Evolutionary conservation across 2,329 filamentous ascomycete genomes (phyloP).

Genomic region (Sclerotinia minor): DNA sequence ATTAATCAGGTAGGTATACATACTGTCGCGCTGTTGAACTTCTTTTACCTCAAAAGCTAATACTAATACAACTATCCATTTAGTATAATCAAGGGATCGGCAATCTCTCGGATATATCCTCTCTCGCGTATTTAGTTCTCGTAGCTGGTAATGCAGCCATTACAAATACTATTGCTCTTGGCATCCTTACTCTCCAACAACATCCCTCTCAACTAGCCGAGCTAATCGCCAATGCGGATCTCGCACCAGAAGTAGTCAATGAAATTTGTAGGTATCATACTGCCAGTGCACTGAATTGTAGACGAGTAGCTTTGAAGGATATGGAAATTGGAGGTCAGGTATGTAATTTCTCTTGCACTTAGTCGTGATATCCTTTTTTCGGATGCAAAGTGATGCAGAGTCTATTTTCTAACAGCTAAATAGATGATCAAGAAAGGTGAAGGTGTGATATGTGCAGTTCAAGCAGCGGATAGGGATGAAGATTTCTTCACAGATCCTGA

Average conservation of each 20-base stretch:
- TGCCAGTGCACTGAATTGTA: slow-evolving; percentile 49
- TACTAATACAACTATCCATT: slow-evolving; percentile 43
- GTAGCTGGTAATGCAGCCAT: slow-evolving; percentile 55
- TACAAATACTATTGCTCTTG: slow-evolving; percentile 53
- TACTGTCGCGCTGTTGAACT: slow-evolving; percentile 44
- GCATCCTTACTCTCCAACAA: slow-evolving; percentile 48
- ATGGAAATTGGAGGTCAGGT: slow-evolving; percentile 47
- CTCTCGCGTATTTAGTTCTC: slow-evolving; percentile 50
- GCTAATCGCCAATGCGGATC: slow-evolving; percentile 45
- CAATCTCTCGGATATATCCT: slow-evolving; percentile 49
- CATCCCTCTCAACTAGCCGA: slow-evolving; percentile 47
- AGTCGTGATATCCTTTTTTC: too few relatives aligned
- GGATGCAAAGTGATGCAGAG: too few relatives aligned
- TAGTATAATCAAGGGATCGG: slow-evolving; percentile 46
- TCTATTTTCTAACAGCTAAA: too few relatives aligned
- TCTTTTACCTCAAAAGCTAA: slow-evolving; percentile 50
- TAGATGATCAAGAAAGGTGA: slow-evolving; percentile 44
- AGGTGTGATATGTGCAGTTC: slow-evolving; percentile 51
- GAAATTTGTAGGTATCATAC: slow-evolving; percentile 53
- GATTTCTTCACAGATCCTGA: slow-evolving; percentile 44
- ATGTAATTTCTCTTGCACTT: background rate
- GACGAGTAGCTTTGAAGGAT: slow-evolving; percentile 51
- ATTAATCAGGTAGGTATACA: slow-evolving; percentile 1
- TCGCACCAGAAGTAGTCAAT: slow-evolving; percentile 47
- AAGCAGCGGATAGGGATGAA: slow-evolving; percentile 51